Evolutionary conservation across 2,329 filamentous ascomycete species (phyloP).

Genomic region (Piedraia hortae): DNA sequence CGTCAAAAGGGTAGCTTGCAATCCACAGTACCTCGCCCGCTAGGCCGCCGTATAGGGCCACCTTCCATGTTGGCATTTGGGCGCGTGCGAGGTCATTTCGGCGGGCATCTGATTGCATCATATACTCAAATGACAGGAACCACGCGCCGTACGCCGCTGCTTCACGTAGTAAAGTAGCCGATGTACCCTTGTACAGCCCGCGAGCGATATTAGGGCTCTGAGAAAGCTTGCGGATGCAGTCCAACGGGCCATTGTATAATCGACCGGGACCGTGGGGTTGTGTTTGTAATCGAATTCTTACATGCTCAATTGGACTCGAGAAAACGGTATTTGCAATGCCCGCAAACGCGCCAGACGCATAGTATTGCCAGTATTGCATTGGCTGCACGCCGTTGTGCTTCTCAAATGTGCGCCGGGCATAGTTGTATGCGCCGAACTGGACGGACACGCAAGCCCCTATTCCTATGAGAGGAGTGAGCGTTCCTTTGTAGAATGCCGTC

Average conservation of each 20-base stretch:
- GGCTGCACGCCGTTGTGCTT: constrained; percentile 31
- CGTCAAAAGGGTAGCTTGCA: constrained; percentile 79
- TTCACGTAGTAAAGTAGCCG: constrained; percentile 67
- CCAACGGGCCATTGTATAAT: constrained; percentile 60
- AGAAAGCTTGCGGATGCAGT: constrained; percentile 69
- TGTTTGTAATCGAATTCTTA: constrained; percentile 84
- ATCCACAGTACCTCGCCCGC: constrained; percentile 90
- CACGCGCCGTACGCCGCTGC: constrained; percentile 85
- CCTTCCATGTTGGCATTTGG: constrained; percentile 57
- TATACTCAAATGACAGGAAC: constrained; percentile 85
- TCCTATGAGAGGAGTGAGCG: constrained; percentile 73
- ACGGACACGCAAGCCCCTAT: constrained; percentile 92
- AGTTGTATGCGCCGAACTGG: constrained; percentile 93
- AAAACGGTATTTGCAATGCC: constrained; percentile 72
- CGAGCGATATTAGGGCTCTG: constrained; percentile 36
- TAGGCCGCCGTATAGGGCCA: constrained; percentile 75
- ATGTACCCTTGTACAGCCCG: constrained; percentile 66
- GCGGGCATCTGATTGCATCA: constrained; percentile 73
- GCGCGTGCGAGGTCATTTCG: constrained; percentile 50
- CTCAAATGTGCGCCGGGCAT: constrained; percentile 67
- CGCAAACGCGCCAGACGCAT: constrained; percentile 68
- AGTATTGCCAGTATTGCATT: constrained; percentile 68
- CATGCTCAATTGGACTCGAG: constrained; percentile 83
- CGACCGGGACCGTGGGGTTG: constrained; percentile 64
- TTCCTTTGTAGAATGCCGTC: constrained; percentile 92